phyloP scores from a whole-genome alignment of 306 rosid species.

The Prunus davidiana region DNA sequence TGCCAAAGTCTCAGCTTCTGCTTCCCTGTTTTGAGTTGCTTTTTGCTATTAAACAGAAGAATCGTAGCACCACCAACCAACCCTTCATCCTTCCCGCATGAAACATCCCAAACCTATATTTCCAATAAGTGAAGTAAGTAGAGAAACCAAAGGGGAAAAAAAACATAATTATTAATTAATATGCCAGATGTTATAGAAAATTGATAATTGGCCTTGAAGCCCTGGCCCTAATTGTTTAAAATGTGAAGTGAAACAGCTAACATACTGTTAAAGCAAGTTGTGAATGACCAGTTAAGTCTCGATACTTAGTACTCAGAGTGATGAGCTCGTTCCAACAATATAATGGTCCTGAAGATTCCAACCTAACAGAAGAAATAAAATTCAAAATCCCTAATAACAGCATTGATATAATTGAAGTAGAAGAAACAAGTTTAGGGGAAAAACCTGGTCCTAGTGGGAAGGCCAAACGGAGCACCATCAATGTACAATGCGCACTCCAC shows the following conservation, averaged over 20 bases:
- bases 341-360: constrained; percentile 78
- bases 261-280: constrained; percentile 88
- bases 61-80: constrained; percentile 96
- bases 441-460: constrained; percentile 89
- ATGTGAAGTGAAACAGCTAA: constrained; percentile 19
- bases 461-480: constrained; percentile 95
- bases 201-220: too few species aligned
- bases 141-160: not conserved
- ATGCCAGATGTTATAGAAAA: not conserved
- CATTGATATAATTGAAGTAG: not conserved
- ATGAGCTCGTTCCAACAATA: constrained; percentile 84
- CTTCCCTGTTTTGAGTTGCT: constrained; percentile 94
- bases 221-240: not conserved
- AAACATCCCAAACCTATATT: constrained; percentile 93
- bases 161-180: not conserved
- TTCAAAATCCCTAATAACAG: not conserved
- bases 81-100: constrained; percentile 75
- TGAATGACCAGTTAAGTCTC: constrained; percentile 88
- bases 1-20: constrained; percentile 95
- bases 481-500: constrained; percentile 86
- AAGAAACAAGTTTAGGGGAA: not conserved
- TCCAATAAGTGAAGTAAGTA: constrained; percentile 1
- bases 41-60: constrained; percentile 81
- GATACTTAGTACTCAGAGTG: constrained; percentile 81
- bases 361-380: constrained; percentile 45